A percentile compares a stretch with the other conserved stretches of the same genome.
Conservation (phyloP, 495 filamentous ascomycete species). For the Penicillium antarcticum region DNA sequence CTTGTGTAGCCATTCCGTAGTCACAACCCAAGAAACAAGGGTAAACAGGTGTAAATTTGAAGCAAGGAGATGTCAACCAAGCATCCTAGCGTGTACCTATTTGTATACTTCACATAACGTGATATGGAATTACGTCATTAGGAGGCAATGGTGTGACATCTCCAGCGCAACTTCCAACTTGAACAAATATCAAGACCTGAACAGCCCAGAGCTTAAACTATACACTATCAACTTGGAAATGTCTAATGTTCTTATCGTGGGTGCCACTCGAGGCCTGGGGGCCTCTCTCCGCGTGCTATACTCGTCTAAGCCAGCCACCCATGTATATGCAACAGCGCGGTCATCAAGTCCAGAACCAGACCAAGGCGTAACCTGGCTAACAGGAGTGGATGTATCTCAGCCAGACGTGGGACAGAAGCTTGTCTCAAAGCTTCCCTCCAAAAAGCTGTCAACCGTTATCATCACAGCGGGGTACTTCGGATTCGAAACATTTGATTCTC, state of each 20-base stretch:
- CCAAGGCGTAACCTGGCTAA: constrained; percentile 45
- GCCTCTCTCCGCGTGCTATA: constrained; percentile 59
- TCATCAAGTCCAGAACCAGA: constrained; percentile 33
- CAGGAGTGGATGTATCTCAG: constrained; percentile 53
- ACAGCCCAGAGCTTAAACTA: no score
- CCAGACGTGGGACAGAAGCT: constrained; percentile 53
- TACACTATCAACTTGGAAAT: constrained; percentile 9
- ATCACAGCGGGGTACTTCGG: constrained; percentile 69
- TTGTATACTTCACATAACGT: no score
- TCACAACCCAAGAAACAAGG: no score
- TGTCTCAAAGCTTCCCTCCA: constrained; percentile 38
- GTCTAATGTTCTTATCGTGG: constrained; percentile 56
- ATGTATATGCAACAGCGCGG: constrained; percentile 60
- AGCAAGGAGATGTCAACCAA: no score
- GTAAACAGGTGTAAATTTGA: no score
- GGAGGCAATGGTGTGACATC: not conserved
- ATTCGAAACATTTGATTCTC: constrained; percentile 58
- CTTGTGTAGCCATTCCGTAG: no score
- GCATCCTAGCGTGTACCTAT: no score
- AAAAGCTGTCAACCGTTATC: constrained; percentile 54
- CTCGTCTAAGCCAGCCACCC: constrained; percentile 39
- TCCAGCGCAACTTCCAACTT: no score
- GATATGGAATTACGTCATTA: no score
- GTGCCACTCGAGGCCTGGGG: constrained; percentile 65
- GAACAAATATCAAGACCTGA: no score